Conservation (phyloP, 495 filamentous ascomycete genomes). For the Tuber magnatum region DNA sequence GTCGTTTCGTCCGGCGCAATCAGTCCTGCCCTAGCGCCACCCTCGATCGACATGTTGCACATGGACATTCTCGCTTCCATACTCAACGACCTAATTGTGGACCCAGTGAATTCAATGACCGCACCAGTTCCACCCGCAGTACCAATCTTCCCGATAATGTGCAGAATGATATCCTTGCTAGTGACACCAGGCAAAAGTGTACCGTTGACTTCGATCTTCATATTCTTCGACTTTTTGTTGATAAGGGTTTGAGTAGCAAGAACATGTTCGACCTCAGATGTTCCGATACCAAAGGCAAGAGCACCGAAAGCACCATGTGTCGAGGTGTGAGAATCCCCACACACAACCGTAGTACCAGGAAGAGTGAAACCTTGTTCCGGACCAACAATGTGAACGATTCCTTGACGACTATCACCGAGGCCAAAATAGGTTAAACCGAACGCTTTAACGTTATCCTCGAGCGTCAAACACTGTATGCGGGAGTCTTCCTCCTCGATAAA, state of each 20-base stretch:
- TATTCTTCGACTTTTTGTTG: conserved; percentile 93
- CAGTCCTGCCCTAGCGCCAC: conserved; percentile 90
- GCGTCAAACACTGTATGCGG: conserved; percentile 82
- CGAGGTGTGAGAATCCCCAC: conserved; percentile 94
- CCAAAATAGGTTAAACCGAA: conserved; percentile 97
- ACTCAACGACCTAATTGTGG: conserved; percentile 77
- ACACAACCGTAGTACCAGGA: conserved; percentile 93
- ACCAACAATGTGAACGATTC: conserved; percentile 98
- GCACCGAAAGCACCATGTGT: conserved; percentile 96
- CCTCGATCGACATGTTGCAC: conserved; percentile 99
- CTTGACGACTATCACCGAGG: conserved; percentile 90
- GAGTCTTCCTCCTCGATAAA: conserved; percentile 95
- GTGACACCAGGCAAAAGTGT: conserved; percentile 84
- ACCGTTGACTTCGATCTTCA: conserved; percentile 92
- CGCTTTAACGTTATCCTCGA: conserved; percentile 94
- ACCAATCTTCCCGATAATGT: conserved; percentile 89
- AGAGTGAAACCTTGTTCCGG: conserved; percentile 98
- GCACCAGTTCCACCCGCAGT: conserved; percentile 90
- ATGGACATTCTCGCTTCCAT: conserved; percentile 99
- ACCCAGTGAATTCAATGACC: conserved; percentile 95
- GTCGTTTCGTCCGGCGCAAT: conserved; percentile 90
- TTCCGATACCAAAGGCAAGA: conserved; percentile 95
- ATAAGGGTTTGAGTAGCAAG: conserved; percentile 93
- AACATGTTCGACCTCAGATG: conserved; percentile 97
- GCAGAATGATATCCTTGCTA: conserved; percentile 91